Evolutionary conservation across 176 grass and related monocot genomes (phyloP), one percentile per base, ranked within the genome.

Genomic region (Urochloa ruziziensis): DNA sequence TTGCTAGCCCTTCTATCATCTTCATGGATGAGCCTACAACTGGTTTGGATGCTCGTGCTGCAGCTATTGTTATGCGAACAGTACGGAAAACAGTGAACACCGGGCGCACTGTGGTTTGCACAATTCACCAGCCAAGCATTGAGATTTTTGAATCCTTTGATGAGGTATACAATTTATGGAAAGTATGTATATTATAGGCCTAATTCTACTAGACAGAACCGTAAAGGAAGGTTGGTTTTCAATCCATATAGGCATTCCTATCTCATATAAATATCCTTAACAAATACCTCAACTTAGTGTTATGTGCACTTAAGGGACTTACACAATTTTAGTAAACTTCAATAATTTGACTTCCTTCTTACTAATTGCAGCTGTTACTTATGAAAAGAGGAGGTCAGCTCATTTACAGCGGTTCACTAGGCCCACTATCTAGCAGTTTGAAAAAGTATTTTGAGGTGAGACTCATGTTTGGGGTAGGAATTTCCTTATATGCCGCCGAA

Each of bases 371-470:
- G 92, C 89, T 97, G 65, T 33, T 97, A 59, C 84, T 97, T 82
- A 97, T 97, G 95, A 97, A 94, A 85, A 92, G 85, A 86, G 92
- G 92, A 23, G 95, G 92, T 37, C 37, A 39, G 74, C 47, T 97
- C 37, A 92, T 97, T 15, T 97, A 97, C 73, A 91, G 57, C 53
- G 95, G 92, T 73, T 83, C 90, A 66, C 47, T 97, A 78, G 95
- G 95, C 39, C 61, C 86, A 28, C 72, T 97, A 61, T 97, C 92
- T 61, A 85, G 67, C 3, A 92, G 83, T 61, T 91, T 97, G 86
- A 89, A 83, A 84, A 83, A 91, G 71, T 97, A 97, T 78, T 97
- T 97, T 12, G 86, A 94, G 91, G 94, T 97, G 91, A 91, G 58
- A 83, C 62, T 67, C 37, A 53, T 82, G 53, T 4, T 21, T 60